Base-by-base conservation (phyloP, 2,329 filamentous ascomycete species). In the Aspergillus sp. region DNA sequence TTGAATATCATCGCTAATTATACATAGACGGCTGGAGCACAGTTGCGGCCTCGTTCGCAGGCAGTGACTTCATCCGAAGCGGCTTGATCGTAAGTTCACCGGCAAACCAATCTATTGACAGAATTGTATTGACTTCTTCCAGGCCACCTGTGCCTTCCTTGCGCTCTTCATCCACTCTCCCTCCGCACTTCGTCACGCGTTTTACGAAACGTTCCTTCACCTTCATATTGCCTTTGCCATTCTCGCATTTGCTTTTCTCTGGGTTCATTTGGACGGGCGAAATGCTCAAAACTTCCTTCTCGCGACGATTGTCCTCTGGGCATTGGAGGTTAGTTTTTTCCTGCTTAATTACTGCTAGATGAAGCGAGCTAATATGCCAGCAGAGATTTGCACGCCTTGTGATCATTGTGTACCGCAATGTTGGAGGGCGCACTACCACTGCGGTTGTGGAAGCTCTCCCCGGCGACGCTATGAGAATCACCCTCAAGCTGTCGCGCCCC, bases 151-250 rank as follows among this genome's bases (percentile, higher is more conserved):
- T 49, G 82, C 84, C 39, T 84, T 96, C 70, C 66, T 84, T 41
- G 71, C 90, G 45, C 80, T 98, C 46, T 69, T 90, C 54, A 68
- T 96, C 52, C 79, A 88, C 27, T 88, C 91, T 9, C 79, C 90
- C 54, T 93, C 91, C 2, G 89, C 92, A 0, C 71, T 99, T 52
- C 88, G 95, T 60, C 93, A 97, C 74, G 92, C 93, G 40, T 97
- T 96, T 73, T 99, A 99, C 78, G 95, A 99, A 78, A 96, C 91
- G 1, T 99, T 99, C 78, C 83, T 98, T 66, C 91, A 90, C 71
- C 76, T 89, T 31, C 95, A 98, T 77, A 92, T 96, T 65, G 73
- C 90, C 39, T 78, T 96, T 51, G 91, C 88, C 40, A 74, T 88
- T 37, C 70, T 90, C 54, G 79, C 81, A 48, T 84, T 97, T 51